Evolutionary conservation across 306 rosid species (phyloP), one percentile per base, ranked within the genome.

Genomic region (Albizia julibrissin): DNA sequence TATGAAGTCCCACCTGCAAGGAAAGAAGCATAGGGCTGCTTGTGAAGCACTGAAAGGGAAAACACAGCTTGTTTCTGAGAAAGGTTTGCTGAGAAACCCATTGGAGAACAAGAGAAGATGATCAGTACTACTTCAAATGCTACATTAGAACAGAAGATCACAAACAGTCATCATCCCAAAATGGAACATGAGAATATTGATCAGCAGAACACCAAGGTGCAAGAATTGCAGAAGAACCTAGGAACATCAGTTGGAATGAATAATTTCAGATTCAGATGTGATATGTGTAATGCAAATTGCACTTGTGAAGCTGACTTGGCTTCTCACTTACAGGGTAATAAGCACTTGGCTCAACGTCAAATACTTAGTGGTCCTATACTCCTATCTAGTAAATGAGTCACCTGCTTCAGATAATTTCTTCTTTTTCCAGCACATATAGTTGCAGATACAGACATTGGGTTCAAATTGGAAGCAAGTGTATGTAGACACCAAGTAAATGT

Each of bases 21-120:
- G 91, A 21, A 80, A 1, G 52, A 82, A 73, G 65, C 95, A 91
- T 78, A 67, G 6, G 86, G 81, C 77, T 66, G 8, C 27, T 18
- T 43, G n/a, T 49, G 87, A 83, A 62, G 89, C 88, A 77, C 58
- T 85, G 46, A 81, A 85, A 3, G 56, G 21, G 61, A 83, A 84
- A 66, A 85, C 3, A 64, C 79, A 69, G 50, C 24, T 40, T 71
- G 4, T 37, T 66, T 34, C 33, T 15, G 18, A 24, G 37, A 26
- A 10, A 61, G 31, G 10, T 9, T 10, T 22, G 13, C 74, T 46
- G 29, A 74, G 68, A 83, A 74, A 81, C 67, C 64, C 16, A 80
- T 79, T 67, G 80, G 34, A 71, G 90, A 79, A 34, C 34, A 80
- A 14, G 74, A 56, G 13, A 37, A 68, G 72, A 43, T 43, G 10